Base-by-base conservation (phyloP, 805 yeast species). In the Priceomyces castillae region DNA sequence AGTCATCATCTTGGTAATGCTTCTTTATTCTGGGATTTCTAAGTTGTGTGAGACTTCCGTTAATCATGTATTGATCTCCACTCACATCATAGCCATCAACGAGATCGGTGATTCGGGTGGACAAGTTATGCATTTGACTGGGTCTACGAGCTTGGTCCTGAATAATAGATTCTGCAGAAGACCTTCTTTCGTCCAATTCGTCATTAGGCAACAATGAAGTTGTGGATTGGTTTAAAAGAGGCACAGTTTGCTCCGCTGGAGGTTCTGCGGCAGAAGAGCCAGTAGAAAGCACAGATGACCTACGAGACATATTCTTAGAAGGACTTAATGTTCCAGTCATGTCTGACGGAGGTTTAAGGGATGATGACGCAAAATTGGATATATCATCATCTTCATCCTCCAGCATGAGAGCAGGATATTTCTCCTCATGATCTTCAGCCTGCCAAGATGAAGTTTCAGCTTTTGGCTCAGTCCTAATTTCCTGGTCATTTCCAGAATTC, bases 161-260 rank as follows among this genome's bases (percentile, higher is more conserved):
- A 12, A 55, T 42, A 17, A 62, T 47, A 2, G 66, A 58, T 15
- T 51, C 49, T 6, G 61, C 52, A 3, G 67, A 59, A 9, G 61
- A 54, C 31, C 61, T 60, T 31, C 58, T 37, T 9, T 43, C 43
- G 15, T 19, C 36, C 7, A 15, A 15, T 14, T 33, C 7, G 41
- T 18, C 12, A 12, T 25, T n/a, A 22, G 37, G 23, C 9, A 39
- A 14, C 7, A 59, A 42, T 2, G 67, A 59, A 7, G 61, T 44
- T 10, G 54, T 51, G 1, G 71, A 64, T 37, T 53, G 46, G 9
- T 47, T 51, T 19, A 66, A 51, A 15, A 66, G 50, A 15, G 71
- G 72, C 17, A 65, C 50, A 3, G 58, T 58, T 44, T 61, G 69
- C 7, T 64, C 69, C 20, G 59, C 39, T 4, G 60, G 58, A 11